Evolutionary conservation across 1,284 basidiomycete genomes (phyloP), one percentile per base, ranked within the genome.

Genomic region (Polyporus tsugae): DNA sequence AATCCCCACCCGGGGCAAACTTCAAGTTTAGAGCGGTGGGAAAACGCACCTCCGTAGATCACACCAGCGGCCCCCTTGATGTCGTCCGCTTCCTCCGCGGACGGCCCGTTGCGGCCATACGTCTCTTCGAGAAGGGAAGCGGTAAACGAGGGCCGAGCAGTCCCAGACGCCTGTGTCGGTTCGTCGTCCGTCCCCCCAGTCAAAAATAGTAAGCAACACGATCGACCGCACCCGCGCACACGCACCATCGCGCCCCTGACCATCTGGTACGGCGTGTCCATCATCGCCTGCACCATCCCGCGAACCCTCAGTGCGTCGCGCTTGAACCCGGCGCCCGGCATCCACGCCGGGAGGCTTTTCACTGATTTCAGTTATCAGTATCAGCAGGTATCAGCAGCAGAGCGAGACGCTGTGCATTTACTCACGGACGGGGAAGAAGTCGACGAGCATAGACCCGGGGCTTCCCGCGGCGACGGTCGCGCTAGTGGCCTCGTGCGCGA

Each of bases 31-130:
- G 39, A 39, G 13, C 9, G 39, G 39, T n/a, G 39, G 44, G 42
- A 13, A 60, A 25, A 22, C 52, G 42, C 15, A 79, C 80, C 80
- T 69, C 82, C 84, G 75, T 84, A 87, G 60, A 89, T 77, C 13
- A 84, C 85, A 19, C 84, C 87, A 49, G 87, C 86, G 33, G 85
- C 82, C 42, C 86, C 86, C 78, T 85, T 87, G 74, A 89, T 88
- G 75, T 87, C 86, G 67, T 83, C 81, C 72, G 87, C 87, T 64
- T 86, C 86, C 39, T 74, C 67, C 42, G 67, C 65, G 4, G 72
- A 71, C 25, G 73, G 64, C n/a, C 59, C 64, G n/a, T 71, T 71
- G 36, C 63, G 60, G 42, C 61, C 38, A 38, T 70, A 65, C 36
- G 69, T 67, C 49, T 75, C 73, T 62, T 79, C 84, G 52, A 89